Conservation (phyloP, 2,329 filamentous ascomycete species). For the Fusarium oxysporum region DNA sequence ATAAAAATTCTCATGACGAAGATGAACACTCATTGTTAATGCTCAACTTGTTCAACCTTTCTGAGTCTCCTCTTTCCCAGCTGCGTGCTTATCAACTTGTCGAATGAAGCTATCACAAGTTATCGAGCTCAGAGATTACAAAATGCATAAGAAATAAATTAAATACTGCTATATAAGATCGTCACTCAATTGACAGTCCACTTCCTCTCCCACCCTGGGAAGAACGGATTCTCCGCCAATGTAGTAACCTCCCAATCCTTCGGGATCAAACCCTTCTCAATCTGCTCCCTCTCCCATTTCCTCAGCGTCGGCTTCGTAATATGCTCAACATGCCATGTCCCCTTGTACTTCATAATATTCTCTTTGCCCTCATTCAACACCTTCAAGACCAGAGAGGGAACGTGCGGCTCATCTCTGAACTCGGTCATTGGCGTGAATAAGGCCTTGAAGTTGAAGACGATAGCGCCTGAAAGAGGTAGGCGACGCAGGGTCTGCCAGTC, state of each 20-base stretch:
- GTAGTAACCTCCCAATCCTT: constrained; percentile 75
- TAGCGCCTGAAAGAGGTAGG: constrained; percentile 77
- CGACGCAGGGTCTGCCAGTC: constrained; percentile 91
- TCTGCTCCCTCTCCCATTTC: constrained; percentile 74
- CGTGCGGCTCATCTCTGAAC: constrained; percentile 76
- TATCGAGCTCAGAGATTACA: fast-evolving
- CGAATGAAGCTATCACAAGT: neutral
- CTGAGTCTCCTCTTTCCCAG: no score
- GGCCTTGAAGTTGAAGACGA: constrained; percentile 91
- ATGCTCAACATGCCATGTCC: constrained; percentile 83
- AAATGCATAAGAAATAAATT: neutral
- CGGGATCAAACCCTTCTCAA: constrained; percentile 68
- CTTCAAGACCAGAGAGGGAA: constrained; percentile 76
- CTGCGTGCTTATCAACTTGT: neutral
- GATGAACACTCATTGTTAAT: fast-evolving
- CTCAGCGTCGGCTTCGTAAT: constrained; percentile 74
- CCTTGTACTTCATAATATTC: constrained; percentile 81
- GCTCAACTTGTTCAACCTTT: fast-evolving
- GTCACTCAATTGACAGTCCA: constrained; percentile 24
- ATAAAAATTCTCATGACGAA: fast-evolving
- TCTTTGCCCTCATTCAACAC: constrained; percentile 71
- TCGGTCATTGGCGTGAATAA: constrained; percentile 80
- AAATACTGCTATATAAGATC: no score
- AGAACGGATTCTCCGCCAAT: constrained; percentile 80
- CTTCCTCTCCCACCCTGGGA: constrained; percentile 71